A percentile compares a stretch with the other conserved stretches of the same genome.
Evolutionary conservation across 768 basidiomycete genomes (phyloP).

Genomic region (Pleurotus djamor): DNA sequence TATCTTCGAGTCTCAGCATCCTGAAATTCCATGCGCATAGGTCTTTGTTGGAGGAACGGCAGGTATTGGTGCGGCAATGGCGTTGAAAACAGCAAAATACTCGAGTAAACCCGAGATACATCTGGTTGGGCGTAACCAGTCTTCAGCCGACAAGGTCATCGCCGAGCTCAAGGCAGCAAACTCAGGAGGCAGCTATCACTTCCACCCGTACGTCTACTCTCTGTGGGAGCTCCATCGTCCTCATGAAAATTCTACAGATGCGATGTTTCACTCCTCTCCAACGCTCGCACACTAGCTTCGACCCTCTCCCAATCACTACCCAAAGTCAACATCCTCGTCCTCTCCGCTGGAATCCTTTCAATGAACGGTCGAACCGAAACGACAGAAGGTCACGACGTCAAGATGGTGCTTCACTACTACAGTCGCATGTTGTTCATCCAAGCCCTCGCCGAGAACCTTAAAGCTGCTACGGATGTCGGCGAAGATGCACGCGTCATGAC

Average conservation of each 20-base stretch:
- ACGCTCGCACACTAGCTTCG: slow-evolving; percentile 32
- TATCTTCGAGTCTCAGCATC: background rate
- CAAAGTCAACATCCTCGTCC: slow-evolving; percentile 52
- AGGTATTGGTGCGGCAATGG: slow-evolving; percentile 48
- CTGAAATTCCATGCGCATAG: background rate
- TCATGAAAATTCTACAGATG: slow-evolving; percentile 42
- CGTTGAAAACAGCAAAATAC: slow-evolving; percentile 39
- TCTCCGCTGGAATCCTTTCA: slow-evolving; percentile 41
- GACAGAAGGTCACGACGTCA: slow-evolving; percentile 40
- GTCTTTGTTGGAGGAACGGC: slow-evolving; percentile 45
- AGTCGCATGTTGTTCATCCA: slow-evolving; percentile 46
- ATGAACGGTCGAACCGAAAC: slow-evolving; percentile 37
- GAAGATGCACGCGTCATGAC: slow-evolving; percentile 51
- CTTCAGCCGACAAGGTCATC: slow-evolving; percentile 44
- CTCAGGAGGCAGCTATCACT: slow-evolving; percentile 8
- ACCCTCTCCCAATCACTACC: slow-evolving; percentile 27
- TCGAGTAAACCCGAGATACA: slow-evolving; percentile 50
- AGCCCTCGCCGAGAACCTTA: slow-evolving; percentile 42
- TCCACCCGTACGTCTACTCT: background rate
- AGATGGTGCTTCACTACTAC: slow-evolving; percentile 49
- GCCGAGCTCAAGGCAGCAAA: slow-evolving; percentile 28
- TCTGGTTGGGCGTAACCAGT: slow-evolving; percentile 49
- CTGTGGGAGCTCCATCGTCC: background rate
- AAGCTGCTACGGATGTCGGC: slow-evolving; percentile 38
- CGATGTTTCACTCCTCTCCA: slow-evolving; percentile 51